Evolutionary conservation across 2,329 filamentous ascomycete genomes (phyloP), one percentile per base, ranked within the genome.

Genomic region (Calonectria pteridis): DNA sequence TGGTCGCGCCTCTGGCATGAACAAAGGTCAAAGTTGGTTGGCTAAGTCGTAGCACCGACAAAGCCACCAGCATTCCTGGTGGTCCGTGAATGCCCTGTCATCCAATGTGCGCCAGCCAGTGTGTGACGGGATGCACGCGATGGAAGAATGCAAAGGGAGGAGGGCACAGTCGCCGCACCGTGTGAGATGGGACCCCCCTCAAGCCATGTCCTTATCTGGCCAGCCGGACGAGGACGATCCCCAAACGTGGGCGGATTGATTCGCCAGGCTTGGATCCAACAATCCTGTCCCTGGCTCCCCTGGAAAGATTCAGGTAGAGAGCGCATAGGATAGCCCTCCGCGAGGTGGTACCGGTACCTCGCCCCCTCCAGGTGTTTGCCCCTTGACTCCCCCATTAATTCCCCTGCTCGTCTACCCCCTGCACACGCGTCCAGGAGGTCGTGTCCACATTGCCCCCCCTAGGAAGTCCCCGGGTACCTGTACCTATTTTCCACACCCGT

Each of bases 201-300:
- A 40, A 40, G 31, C 37, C 13, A 29, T 29, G 65, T 72, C 67
- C 79, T 80, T 79, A 79, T 77, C 78, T 76, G 67, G 49, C 69
- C 49, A 37, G 37, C 69, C 40, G 49, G 35, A 43, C 10, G 66
- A 67, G 33, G 76, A 20, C 69, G 75, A 81, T 80, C 78, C 81
- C 64, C 76, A 80, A 79, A 83, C 82, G 82, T 83, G 82, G 82
- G 81, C 70, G 68, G 67, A 73, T 79, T 83, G 82, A 83, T 83
- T 83, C 82, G 82, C 62, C 74, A 81, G 76, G 77, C 76, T 75
- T 76, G 69, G 76, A 68, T 75, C 65, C 63, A 64, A 31, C 59
- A 59, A 67, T 71, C 35, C 50, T 64, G 69, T 75, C 67, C 58
- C 55, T 49, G 67, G 33, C 67, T 58, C 78, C 76, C 78, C 76